A percentile compares a stretch with the other conserved stretches of the same genome.
Conservation (phyloP, 805 yeast species). For the Brettanomyces bruxellensis region DNA sequence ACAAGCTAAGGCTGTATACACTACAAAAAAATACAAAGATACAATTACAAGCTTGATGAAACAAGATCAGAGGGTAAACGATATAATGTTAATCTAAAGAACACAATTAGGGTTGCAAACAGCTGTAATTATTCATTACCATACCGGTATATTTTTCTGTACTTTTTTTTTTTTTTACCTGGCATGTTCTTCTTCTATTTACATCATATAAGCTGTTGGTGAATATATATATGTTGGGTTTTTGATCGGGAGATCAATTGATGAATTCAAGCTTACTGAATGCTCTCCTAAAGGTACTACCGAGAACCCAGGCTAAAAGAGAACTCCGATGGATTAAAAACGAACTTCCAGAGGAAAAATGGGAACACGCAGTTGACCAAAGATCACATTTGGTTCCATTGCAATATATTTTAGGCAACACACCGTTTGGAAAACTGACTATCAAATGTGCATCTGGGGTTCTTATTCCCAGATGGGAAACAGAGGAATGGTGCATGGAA, state of each 20-base stretch:
- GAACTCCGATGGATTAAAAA: conserved; percentile 58
- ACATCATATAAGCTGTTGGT: no score
- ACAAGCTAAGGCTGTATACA: no score
- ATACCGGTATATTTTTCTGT: no score
- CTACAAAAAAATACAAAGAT: no score
- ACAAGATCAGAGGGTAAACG: no score
- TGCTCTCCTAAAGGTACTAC: conserved; percentile 6
- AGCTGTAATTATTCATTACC: no score
- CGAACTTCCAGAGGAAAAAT: conserved; percentile 41
- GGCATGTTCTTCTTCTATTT: no score
- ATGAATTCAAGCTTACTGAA: conserved; percentile 2
- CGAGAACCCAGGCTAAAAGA: conserved; percentile 32
- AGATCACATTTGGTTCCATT: conserved; percentile 57
- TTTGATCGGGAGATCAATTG: background rate
- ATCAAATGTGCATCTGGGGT: conserved; percentile 56
- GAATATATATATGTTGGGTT: no score
- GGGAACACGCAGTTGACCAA: conserved; percentile 42
- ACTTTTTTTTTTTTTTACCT: no score
- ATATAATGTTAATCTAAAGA: no score
- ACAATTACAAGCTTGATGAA: no score
- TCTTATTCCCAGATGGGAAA: conserved; percentile 88
- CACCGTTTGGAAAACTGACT: conserved; percentile 73
- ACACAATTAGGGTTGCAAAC: no score
- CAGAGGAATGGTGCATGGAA: conserved; percentile 77
- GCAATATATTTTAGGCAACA: conserved; percentile 77